Evolutionary conservation across 2,329 filamentous ascomycete genomes (phyloP), one percentile per base, ranked within the genome.

Genomic region (Colletotrichum lupini): DNA sequence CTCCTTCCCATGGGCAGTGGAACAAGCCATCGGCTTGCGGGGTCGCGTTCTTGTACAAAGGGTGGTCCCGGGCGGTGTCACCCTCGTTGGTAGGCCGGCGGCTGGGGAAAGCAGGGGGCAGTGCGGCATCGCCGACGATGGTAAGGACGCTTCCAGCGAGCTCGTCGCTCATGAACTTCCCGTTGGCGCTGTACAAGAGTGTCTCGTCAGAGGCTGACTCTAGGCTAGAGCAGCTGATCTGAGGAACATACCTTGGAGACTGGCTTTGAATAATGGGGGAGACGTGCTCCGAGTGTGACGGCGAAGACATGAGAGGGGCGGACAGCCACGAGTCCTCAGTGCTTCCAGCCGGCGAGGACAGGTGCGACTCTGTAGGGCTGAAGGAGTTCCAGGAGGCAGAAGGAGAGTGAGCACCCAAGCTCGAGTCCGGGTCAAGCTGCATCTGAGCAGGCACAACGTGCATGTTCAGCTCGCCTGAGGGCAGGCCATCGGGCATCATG

Each of bases 1-100:
- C 88, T 78, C 91, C 93, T 82, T 93, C 92, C 88, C 93, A 97
- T 6, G 96, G 96, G 88, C 96, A 98, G 85, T 97, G 95, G 86
- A 97, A 98, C 72, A 97, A 90, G 80, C 95, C 95, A 83, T 98
- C 94, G 42, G 87, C 82, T 53, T 88, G 83, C 11, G 92, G 89
- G 59, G 85, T 84, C 67, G 88, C 90, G 77, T 90, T 91, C 81
- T 92, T 92, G 86, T 95, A 96, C 14, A 94, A 85, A 24, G 87
- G 88, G 81, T 95, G 92, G 81, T 92, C 89, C 79, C 91, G 83
- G 37, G 90, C 90, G 76, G 87, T 87, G 81, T 90, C 88, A 79
- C 86, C 86, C 57, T 90, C 88, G 72, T 82, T 85, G 80, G 83
- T 86, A 72, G 85, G 81, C 73, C 87, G 87, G 76, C 87, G 87